These are phyloP conservation scores for Syncephalastrum monosporum DNA, from an alignment of 371 early-diverging fungal species.

Conservation along the genomic window DNA sequence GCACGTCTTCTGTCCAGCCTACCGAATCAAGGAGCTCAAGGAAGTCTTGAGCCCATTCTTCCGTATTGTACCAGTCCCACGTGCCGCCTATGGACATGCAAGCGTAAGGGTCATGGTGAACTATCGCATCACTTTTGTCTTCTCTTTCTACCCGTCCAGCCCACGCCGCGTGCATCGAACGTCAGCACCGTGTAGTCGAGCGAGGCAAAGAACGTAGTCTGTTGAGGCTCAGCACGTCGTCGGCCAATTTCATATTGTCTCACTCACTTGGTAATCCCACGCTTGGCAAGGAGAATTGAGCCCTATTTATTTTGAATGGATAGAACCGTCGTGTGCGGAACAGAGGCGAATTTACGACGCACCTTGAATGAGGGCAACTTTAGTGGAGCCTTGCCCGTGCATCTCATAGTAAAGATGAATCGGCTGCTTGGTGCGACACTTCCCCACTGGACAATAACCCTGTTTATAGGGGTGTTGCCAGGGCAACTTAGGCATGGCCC, in stretches of 20 bases:
- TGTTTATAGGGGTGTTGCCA: conserved; percentile 17
- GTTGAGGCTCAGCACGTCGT: background rate
- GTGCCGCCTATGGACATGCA: conserved; percentile 11
- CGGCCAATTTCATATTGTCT: background rate
- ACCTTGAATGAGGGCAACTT: conserved; percentile 46
- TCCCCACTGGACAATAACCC: conserved; percentile 14
- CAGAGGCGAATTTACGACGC: too few relatives aligned
- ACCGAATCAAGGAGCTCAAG: conserved; percentile 59
- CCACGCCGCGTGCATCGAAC: conserved; percentile 81
- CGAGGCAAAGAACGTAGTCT: conserved; percentile 55
- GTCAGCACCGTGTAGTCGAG: conserved; percentile 71
- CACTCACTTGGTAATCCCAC: conserved; percentile 36
- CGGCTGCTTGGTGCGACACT: conserved; percentile 9
- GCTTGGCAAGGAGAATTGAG: conserved; percentile 29
- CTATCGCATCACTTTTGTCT: background rate
- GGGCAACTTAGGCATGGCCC: conserved; percentile 9
- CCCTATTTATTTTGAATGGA: conserved; percentile 24
- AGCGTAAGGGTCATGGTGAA: background rate
- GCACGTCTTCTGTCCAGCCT: conserved; percentile 61
- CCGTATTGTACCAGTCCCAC: conserved; percentile 24
- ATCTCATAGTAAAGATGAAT: conserved; percentile 64
- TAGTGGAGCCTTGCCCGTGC: conserved; percentile 63
- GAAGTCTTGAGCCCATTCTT: conserved; percentile 59
- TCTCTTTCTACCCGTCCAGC: conserved; percentile 38
- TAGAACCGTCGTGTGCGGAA: background rate